phyloP scores from a whole-genome alignment of 176 grass and related monocot species.

The Echinochloa phyllopogon region DNA sequence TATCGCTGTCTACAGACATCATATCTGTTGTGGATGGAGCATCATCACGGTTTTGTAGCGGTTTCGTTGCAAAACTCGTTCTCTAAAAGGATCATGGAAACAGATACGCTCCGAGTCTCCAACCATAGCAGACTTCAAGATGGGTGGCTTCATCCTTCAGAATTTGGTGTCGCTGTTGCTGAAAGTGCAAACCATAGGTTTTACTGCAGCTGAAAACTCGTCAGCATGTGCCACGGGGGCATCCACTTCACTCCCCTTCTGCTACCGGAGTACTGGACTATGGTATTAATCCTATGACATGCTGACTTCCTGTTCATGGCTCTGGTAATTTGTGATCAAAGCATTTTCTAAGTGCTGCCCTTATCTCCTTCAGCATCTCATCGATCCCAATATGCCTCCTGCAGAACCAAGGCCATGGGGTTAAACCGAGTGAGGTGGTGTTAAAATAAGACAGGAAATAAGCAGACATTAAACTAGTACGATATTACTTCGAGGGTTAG shows the following conservation, averaged over 20 bases:
- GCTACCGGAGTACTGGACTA: slow-evolving; percentile 14
- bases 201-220: not conserved
- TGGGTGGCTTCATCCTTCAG: slow-evolving; percentile 13
- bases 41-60: too few relatives aligned
- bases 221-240: not conserved
- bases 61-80: not conserved
- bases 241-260: not conserved
- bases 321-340: slow-evolving; percentile 55
- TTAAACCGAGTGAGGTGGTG: not conserved
- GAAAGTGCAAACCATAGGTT: not conserved
- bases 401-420: slow-evolving; percentile 1
- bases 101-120: not conserved
- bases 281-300: not conserved
- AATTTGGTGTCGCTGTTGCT: not conserved
- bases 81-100: not conserved
- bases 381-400: slow-evolving; percentile 84
- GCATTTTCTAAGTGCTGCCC: slow-evolving; percentile 77
- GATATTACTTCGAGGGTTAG: not conserved
- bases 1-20: not conserved
- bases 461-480: not conserved
- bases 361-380: slow-evolving; percentile 84
- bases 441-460: not conserved
- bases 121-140: not conserved
- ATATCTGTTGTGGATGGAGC: too few relatives aligned
- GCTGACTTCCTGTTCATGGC: slow-evolving; percentile 25